Base-by-base conservation (phyloP, 176 grass and related monocot species). In the Panicum miliaceum region DNA sequence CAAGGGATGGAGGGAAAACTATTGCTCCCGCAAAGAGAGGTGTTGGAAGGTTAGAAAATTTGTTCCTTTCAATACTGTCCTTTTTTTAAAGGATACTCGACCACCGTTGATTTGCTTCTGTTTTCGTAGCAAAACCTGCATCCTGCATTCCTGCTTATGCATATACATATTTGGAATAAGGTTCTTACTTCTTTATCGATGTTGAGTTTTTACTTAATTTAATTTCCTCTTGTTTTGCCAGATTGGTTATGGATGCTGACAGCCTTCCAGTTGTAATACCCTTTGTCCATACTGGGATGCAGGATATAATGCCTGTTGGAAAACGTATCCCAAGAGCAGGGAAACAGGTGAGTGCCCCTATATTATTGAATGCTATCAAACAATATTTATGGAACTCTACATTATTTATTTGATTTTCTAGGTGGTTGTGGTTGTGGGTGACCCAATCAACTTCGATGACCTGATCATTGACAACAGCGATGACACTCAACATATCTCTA, bases 301-400 rank as follows among this genome's bases (percentile, higher is more conserved):
- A 99, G 72, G 91, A 99, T 43, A 94, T 99, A 75, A 92, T 99
- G 96, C 96, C 96, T 51, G 64, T 96, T 76, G 96, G 96, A 78
- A 89, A 90, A 48, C 84, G 81, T n/a, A 90, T 99, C 22, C 96
- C 96, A 1, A 92, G 87, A 75, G 88, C 92, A n/a, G 93, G 93
- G 7, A 92, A 96, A 91, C 84, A 40, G 78, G 93, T 99, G 42
- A 26, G 64, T 46, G 12, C 22, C 11, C 4, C 3, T 79, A 16
- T 2, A 67, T 34, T 69, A 4, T 46, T 16, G 26, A 72, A 36
- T 57, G 1, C 22, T 75, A 8, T 35, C 38, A 61, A 78, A 10
- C 32, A 53, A 10, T 26, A 1, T 75, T 29, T 36, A 12, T 0
- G 15, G 15, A 29, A 27, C 10, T 22, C 15, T 19, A 73, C 63